Base-by-base conservation (phyloP, 1,284 basidiomycete species). In the Flammula alnicola region DNA sequence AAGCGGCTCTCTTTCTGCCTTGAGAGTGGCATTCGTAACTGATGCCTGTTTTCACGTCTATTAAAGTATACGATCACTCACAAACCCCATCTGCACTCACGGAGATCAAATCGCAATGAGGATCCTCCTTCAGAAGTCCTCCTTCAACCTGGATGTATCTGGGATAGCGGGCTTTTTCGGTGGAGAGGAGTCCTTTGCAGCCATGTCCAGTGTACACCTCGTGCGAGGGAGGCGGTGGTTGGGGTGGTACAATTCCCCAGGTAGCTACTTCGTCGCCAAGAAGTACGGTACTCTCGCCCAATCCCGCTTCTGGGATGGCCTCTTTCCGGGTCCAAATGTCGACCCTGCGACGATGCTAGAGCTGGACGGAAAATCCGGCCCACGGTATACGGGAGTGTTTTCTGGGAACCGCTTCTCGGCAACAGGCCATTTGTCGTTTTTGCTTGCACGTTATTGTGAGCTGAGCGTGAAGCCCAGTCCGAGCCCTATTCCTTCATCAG, bases 181-280 rank as follows among this genome's bases (percentile, higher is more conserved):
- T 20, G 55, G 55, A 17, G 55, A 57, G 36, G 55, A 57, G 32
- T 50, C 52, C 26, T 51, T 57, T 20, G 51, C 52, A 4, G 52
- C 55, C 22, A 54, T 57, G 49, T 57, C 55, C n/a, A 51, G 46
- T 22, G 46, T 57, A 5, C 55, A 57, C 23, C 55, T 57, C 20
- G 46, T 51, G 33, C 46, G 52, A 3, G 51, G 49, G 11, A 42
- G 55, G 12, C 46, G 46, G 22, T 57, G 44, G 42, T 30, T 53
- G 12, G 55, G 55, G 6, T 57, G 51, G 51, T 57, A 57, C 38
- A 57, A 57, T 30, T 57, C 55, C 2, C 55, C 55, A n/a, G 55
- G 55, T 9, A 51, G 49, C 38, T 57, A 57, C 31, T 49, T 31
- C 31, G 52, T 57, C 17, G 55, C 55, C 22, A 57, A 57, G 40